Conservation (phyloP, 768 basidiomycete species). For the Porpolomopsis calyptriformis region DNA sequence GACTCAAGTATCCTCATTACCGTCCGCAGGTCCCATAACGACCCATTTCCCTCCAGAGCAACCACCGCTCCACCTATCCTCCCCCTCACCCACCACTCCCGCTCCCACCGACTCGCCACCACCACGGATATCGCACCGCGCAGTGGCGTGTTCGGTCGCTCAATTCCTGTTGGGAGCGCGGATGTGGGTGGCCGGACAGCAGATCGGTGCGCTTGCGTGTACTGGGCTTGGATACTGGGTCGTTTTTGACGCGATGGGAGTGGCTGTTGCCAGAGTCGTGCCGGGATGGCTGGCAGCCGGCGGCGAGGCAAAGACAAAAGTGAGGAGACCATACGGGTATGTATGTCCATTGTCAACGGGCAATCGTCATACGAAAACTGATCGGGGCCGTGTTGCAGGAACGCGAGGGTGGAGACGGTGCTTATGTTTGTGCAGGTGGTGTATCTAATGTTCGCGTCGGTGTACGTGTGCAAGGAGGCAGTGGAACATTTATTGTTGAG, state of each 20-base stretch:
- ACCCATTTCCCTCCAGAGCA: conserved; percentile 6
- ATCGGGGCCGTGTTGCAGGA: conserved; percentile 28
- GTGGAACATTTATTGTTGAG: conserved; percentile 83
- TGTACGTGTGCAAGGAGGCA: conserved; percentile 96
- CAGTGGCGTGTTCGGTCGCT: conserved; percentile 17
- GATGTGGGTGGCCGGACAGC: conserved; percentile 86
- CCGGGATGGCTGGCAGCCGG: conserved; percentile 31
- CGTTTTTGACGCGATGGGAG: conserved; percentile 87
- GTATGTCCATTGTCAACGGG: conserved; percentile 10
- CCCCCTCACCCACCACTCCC: neutral
- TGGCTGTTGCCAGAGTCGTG: conserved; percentile 41
- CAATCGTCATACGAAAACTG: neutral
- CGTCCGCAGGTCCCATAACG: conserved; percentile 19
- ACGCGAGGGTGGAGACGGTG: conserved; percentile 57
- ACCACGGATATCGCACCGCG: conserved; percentile 4
- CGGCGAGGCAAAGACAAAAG: conserved; percentile 21
- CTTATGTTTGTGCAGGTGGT: conserved; percentile 83
- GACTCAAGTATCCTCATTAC: conserved; percentile 43
- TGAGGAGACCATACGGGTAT: conserved; percentile 53
- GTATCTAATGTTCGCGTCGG: conserved; percentile 86
- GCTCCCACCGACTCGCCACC: neutral
- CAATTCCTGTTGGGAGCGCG: conserved; percentile 62
- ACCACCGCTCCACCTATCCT: too few species aligned
- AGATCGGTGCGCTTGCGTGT: conserved; percentile 72
- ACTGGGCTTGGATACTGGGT: conserved; percentile 95